Evolutionary conservation across 2,329 filamentous ascomycete species (phyloP).

Genomic region (Pleomassaria siparia): DNA sequence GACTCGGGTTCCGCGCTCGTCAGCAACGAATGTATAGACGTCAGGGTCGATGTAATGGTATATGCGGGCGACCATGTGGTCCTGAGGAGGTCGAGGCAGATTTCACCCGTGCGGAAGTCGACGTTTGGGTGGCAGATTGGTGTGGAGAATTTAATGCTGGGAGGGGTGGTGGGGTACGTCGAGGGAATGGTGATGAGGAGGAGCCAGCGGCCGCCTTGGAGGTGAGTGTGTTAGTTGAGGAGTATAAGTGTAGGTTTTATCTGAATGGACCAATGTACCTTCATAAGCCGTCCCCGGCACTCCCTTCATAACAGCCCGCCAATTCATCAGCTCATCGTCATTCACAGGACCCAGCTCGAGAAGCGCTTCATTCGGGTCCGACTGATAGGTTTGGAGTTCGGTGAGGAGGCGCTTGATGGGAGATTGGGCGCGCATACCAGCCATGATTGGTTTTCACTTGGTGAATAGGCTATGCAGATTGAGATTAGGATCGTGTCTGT

Average conservation of each 20-base stretch:
- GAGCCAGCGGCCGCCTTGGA: constrained; percentile 74
- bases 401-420: constrained; percentile 62
- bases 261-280: constrained; percentile 44
- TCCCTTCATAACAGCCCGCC: constrained; percentile 63
- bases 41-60: constrained; percentile 73
- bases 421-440: constrained; percentile 33
- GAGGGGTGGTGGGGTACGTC: constrained; percentile 77
- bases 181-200: constrained; percentile 74
- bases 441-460: constrained; percentile 22
- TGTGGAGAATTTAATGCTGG: constrained; percentile 75
- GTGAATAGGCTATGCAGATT: neutral
- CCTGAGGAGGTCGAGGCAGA: constrained; percentile 86
- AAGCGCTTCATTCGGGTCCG: constrained; percentile 58
- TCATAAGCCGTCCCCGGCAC: constrained; percentile 62
- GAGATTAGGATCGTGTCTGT: neutral
- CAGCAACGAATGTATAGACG: constrained; percentile 71
- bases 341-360: constrained; percentile 58
- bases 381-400: constrained; percentile 61
- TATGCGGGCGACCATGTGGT: constrained; percentile 82
- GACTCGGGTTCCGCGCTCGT: constrained; percentile 69
- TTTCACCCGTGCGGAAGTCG: constrained; percentile 70
- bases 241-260: neutral
- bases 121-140: constrained; percentile 46
- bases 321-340: constrained; percentile 60
- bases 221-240: constrained; percentile 4